These are phyloP conservation scores for Murraya koenigii DNA, from an alignment of 345 rosid genomes.

Conservation along the genomic window DNA sequence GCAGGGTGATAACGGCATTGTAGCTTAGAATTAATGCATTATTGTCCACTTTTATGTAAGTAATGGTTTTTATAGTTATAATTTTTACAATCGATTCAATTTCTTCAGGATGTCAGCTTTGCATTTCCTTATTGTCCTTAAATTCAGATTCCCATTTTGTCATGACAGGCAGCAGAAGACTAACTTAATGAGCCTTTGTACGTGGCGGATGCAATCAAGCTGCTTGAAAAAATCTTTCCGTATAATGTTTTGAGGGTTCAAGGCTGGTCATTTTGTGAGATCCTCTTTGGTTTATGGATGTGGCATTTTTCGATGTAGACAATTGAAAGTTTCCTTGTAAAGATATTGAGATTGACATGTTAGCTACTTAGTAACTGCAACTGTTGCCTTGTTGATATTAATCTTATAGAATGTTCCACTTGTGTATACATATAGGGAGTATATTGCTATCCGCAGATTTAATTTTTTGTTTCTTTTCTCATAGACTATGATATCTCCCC, in stretches of 20 bases:
- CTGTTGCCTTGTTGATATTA: neutral
- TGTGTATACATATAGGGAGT: constrained; percentile 2
- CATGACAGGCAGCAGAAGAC: constrained; percentile 21
- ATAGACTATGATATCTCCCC: neutral
- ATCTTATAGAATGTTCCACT: constrained; percentile 13
- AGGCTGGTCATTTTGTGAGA: constrained; percentile 1
- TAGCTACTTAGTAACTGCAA: neutral
- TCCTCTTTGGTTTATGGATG: constrained; percentile 14
- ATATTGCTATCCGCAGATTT: neutral
- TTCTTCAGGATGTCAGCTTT: neutral
- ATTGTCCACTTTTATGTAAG: constrained; percentile 8
- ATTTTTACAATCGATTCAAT: neutral
- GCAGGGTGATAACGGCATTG: constrained; percentile 13
- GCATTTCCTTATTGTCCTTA: neutral
- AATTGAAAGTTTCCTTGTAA: constrained; percentile 5
- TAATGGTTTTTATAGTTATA: constrained; percentile 15
- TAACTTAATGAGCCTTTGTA: neutral
- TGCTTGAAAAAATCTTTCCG: constrained; percentile 14
- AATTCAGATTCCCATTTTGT: constrained; percentile 11
- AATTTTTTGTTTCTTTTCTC: neutral
- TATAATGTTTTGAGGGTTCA: constrained; percentile 7
- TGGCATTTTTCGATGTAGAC: constrained; percentile 4
- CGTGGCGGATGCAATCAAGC: constrained; percentile 5
- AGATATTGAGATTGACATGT: constrained; percentile 15
- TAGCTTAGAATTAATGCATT: constrained; percentile 19